A percentile compares a stretch with the other conserved stretches of the same genome.
Evolutionary conservation across 23 red algal species (phyloP).

Genomic region (Gracilaria gracilis): DNA sequence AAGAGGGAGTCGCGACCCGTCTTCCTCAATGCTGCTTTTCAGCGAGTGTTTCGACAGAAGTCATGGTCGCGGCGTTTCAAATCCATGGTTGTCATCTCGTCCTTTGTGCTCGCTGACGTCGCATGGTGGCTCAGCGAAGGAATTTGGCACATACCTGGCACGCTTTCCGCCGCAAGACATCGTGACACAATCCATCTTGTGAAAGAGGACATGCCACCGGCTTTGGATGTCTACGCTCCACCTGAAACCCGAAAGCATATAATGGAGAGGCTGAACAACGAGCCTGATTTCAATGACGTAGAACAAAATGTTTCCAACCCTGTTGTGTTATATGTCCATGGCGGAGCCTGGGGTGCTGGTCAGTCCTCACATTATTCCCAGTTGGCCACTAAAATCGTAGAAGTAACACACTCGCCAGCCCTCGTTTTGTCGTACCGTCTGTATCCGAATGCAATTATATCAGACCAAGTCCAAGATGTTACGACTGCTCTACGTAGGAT

Average conservation of each 20-base stretch:
- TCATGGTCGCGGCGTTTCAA: constrained; percentile 6
- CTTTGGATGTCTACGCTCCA: constrained; percentile 45
- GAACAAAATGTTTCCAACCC: background rate
- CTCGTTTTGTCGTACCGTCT: constrained; percentile 44
- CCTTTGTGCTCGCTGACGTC: constrained; percentile 39
- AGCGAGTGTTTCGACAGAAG: constrained; percentile 15
- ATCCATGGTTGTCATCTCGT: background rate
- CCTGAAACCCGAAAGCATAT: background rate
- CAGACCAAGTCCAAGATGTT: constrained; percentile 28
- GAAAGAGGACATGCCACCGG: background rate
- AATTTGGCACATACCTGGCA: constrained; percentile 23
- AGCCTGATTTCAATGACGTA: background rate
- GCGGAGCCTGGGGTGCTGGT: constrained; percentile 56
- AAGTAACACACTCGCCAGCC: constrained; percentile 9
- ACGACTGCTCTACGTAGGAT: constrained; percentile 16
- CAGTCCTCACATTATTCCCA: constrained; percentile 48
- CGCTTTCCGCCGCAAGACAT: constrained; percentile 7
- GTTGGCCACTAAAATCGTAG: constrained; percentile 24
- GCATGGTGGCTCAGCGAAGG: constrained; percentile 44
- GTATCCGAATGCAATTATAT: constrained; percentile 32
- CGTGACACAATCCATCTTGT: background rate
- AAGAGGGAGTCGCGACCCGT: background rate
- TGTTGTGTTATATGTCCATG: constrained; percentile 50
- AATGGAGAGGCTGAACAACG: background rate
- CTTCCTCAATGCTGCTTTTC: constrained; percentile 41